Base-by-base conservation (phyloP, 768 basidiomycete genomes). In the Pseudohyphozyma bogoriensis region DNA sequence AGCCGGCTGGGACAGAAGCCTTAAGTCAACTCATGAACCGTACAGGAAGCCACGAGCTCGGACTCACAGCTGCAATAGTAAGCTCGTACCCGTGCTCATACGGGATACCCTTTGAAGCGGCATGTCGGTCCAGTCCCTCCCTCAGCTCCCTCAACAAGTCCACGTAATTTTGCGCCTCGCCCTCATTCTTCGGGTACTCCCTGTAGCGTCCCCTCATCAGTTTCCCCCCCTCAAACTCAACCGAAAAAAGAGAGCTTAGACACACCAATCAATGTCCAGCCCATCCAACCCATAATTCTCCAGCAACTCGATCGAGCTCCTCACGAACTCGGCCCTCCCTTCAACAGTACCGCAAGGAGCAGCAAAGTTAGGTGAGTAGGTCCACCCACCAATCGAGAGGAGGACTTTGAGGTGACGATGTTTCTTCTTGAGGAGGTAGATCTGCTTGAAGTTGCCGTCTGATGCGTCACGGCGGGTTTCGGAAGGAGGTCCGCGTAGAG, bases 341-440 rank as follows among this genome's bases (percentile, higher is more conserved):
- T 76, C 65, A 0, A 84, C 79, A 44, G 79, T 79, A 52, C 85
- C 76, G 50, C 95, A 86, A 42, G 90, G 80, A 15, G 85, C 84
- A 67, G 89, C 86, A 76, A 96, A 88, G 45, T 82, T 82, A 32
- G 88, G 81, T 0, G 88, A 90, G 72, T 90, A 92, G 0, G 89
- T 87, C 90, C 90, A 96, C 8, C 93, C 93, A 18, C 93, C 93
- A 55, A 99, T 96, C 46, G 86, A 89, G 32, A 99, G 80, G 16
- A 78, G 60, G 11, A 79, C 69, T 66, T 86, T 87, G 71, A 90
- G 78, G 63, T 85, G 85, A 55, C 90, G 81, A 62, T 95, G 78
- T 64, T 80, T 73, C 72, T 92, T 85, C 79, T 97, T 97, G 66
- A 96, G 78, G 35, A 86, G 80, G 74, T 91, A 92, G 59, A 97